A percentile compares a stretch with the other conserved stretches of the same genome.
Conservation (phyloP, 306 rosid genomes). For the Trifolium repens region DNA sequence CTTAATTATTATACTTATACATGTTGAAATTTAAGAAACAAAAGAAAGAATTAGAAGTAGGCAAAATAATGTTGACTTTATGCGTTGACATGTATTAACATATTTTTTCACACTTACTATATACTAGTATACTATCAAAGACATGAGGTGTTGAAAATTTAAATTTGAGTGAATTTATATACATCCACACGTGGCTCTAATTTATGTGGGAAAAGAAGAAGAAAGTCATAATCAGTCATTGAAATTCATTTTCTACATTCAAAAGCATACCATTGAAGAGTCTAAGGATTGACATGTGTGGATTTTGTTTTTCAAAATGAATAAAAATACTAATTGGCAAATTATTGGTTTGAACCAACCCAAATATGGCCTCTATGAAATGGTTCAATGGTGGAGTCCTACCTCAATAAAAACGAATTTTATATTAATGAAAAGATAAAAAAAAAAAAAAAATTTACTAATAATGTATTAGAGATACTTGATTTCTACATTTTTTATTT, state of each 20-base stretch:
- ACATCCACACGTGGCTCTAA: constrained; percentile 22
- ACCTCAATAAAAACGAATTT: too few relatives aligned
- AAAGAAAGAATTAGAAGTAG: background rate
- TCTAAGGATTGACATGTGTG: constrained; percentile 20
- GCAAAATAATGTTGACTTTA: background rate
- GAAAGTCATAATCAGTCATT: constrained; percentile 31
- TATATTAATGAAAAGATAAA: too few relatives aligned
- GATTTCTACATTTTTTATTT: too few relatives aligned
- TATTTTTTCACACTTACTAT: background rate
- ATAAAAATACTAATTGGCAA: background rate
- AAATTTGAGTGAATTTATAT: background rate
- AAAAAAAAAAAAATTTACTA: too few relatives aligned
- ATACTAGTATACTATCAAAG: background rate
- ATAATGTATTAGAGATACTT: too few relatives aligned
- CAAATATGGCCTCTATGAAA: too few relatives aligned
- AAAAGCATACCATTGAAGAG: background rate
- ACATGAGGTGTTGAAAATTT: constrained; percentile 8
- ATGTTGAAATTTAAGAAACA: background rate
- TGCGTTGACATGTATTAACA: background rate
- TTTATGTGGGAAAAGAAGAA: constrained; percentile 17
- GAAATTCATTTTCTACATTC: constrained; percentile 20
- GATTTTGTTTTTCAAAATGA: background rate
- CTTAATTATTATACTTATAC: background rate
- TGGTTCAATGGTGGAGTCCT: too few relatives aligned
- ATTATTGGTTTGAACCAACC: constrained; percentile 27